phyloP scores from a whole-genome alignment of 345 rosid species.

The Salix dunnii region DNA sequence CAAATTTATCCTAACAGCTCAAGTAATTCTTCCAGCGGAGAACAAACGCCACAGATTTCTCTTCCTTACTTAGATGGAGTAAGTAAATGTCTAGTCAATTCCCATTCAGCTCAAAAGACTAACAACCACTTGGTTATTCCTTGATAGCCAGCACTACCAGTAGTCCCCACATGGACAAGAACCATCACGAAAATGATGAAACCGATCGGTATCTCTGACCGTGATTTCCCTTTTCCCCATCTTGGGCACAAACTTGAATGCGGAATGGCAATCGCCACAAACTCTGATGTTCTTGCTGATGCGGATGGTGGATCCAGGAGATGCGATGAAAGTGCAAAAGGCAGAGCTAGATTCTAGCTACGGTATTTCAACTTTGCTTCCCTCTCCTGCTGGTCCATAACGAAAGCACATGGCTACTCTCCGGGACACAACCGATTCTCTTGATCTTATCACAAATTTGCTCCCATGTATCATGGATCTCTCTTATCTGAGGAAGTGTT shows the following conservation, averaged over 20 bases:
- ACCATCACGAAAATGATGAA: constrained; percentile 61
- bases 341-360: constrained; percentile 73
- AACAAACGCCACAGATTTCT: neutral
- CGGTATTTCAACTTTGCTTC: constrained; percentile 55
- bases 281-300: constrained; percentile 69
- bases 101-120: neutral
- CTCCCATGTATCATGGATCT: constrained; percentile 51
- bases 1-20: neutral
- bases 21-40: neutral
- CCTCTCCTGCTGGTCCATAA: constrained; percentile 58
- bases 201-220: constrained; percentile 65
- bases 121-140: neutral
- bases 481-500: constrained; percentile 49
- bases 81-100: neutral
- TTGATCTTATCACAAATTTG: constrained; percentile 46
- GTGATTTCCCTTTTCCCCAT: constrained; percentile 47
- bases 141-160: constrained; percentile 35
- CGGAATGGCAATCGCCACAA: constrained; percentile 67
- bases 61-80: neutral
- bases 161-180: constrained; percentile 60
- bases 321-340: constrained; percentile 61
- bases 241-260: constrained; percentile 57
- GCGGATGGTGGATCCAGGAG: constrained; percentile 53
- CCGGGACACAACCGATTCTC: constrained; percentile 59
- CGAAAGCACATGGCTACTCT: constrained; percentile 50